Base-by-base conservation (phyloP, 2,329 filamentous ascomycete genomes). In the Alternaria conjuncta region DNA sequence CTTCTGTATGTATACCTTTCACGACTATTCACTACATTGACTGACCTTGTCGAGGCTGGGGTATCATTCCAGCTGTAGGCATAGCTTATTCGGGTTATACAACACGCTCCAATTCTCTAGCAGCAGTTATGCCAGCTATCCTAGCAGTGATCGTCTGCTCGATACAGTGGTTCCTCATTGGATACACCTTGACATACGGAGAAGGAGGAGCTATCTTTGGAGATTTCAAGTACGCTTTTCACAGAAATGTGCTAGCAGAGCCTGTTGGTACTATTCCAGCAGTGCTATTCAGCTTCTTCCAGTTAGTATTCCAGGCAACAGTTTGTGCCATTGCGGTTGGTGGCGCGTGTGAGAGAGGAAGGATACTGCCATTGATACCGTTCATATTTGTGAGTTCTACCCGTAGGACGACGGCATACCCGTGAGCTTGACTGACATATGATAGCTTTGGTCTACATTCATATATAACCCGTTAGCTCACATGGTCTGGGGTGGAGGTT, bases 291-390 rank as follows among this genome's bases (percentile, higher is more conserved):
- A 84, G 82, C 54, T 83, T 85, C 70, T 86, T 86, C 57, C 84
- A 86, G 73, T 73, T 85, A 10, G 81, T 86, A 2, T 85, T 85
- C 61, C 78, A 81, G 58, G 84, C 84, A 1, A 86, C 84, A 1
- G 84, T 86, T 2, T 86, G 83, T 67, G 84, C 83, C 2, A 86
- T 86, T 67, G 81, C 83, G 2, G 79, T 85, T 9, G 84, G 84
- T 6, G 84, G 84, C 13, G 80, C 81, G 30, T 85, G 82, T 68
- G 84, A 85, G 70, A 75, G 83, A 36, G 84, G 84, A 0, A 75
- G 83, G 21, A 70, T 85, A 25, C 71, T 84, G 18, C 82, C 83
- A 0, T 67, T 85, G 28, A 79, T 85, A 32, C 82, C 82, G 0
- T 85, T 85, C 67, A 84, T 85, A 43, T 83, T 84, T 59, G 71